phyloP scores from a whole-genome alignment of 2,329 filamentous ascomycete genomes.

The Talaromyces piceae region DNA sequence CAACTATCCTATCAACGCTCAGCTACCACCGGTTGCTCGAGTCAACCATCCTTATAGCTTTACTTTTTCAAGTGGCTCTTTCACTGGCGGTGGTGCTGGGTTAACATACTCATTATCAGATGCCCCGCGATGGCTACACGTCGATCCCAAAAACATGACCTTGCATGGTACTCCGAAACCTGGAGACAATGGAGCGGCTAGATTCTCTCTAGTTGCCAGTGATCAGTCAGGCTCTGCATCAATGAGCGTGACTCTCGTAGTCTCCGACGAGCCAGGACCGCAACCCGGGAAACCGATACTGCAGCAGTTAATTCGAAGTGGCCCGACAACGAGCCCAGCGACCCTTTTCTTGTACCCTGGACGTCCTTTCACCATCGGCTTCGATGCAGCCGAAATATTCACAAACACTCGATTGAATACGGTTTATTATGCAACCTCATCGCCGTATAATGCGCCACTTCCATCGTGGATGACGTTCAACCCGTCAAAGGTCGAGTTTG shows the following conservation, averaged over 20 bases:
- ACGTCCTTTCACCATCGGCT: constrained; percentile 57
- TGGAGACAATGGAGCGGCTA: constrained; percentile 50
- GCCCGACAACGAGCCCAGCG: constrained; percentile 31
- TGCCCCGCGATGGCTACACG: constrained; percentile 65
- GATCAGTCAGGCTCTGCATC: constrained; percentile 57
- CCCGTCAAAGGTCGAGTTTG: constrained; percentile 55
- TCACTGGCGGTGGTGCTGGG: constrained; percentile 49
- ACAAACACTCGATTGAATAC: constrained; percentile 47
- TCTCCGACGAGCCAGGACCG: constrained; percentile 46
- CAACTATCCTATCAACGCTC: constrained; percentile 72
- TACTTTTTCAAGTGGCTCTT: constrained; percentile 53
- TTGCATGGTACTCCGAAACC: constrained; percentile 63
- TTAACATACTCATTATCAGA: constrained; percentile 60
- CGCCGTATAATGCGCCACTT: constrained; percentile 65
- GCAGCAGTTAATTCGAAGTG: constrained; percentile 28
- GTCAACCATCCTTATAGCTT: constrained; percentile 48
- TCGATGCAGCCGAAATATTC: constrained; percentile 61
- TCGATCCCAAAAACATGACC: constrained; percentile 58
- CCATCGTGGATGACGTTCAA: constrained; percentile 83
- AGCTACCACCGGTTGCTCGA: constrained; percentile 72
- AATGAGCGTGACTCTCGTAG: constrained; percentile 62
- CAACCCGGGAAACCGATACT: constrained; percentile 26
- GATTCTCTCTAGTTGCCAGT: constrained; percentile 61
- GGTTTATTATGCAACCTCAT: constrained; percentile 67
- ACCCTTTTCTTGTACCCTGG: constrained; percentile 33